Percentiles rank a stretch among this genome's conserved stretches.
Evolutionary conservation across 352 stramenopile species (phyloP).

Genomic region (Thalassiosira allenii): DNA sequence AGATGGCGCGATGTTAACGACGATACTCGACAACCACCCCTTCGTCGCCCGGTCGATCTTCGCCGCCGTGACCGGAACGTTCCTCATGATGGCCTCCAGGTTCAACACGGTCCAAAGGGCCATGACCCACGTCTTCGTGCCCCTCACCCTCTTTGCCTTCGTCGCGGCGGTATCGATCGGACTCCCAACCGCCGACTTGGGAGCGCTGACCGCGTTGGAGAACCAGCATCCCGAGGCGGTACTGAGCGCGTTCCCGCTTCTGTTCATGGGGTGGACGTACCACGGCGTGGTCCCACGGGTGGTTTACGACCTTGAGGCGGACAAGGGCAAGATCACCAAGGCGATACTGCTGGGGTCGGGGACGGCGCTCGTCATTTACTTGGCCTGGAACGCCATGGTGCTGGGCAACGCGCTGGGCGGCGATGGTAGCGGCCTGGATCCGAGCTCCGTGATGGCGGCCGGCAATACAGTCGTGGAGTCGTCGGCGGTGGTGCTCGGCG

Average conservation of each 20-base stretch:
- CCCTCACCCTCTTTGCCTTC: conserved; percentile 68
- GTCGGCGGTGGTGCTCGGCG: conserved; percentile 12
- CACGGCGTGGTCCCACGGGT: conserved; percentile 87
- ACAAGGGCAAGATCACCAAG: conserved; percentile 79
- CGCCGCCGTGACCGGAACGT: conserved; percentile 21
- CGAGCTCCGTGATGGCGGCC: conserved; percentile 2
- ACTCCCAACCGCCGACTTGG: conserved; percentile 64
- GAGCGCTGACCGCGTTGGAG: conserved; percentile 44
- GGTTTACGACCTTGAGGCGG: conserved; percentile 80
- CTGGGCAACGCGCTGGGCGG: conserved; percentile 70
- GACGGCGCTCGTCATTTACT: conserved; percentile 84
- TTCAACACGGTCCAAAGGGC: conserved; percentile 29
- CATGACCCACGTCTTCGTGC: conserved; percentile 51
- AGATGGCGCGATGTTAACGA: too few relatives aligned
- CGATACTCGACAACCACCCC: conserved; percentile 72
- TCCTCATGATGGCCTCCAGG: conserved; percentile 29
- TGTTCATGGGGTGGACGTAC: conserved; percentile 85
- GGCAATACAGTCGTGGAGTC: conserved; percentile 31
- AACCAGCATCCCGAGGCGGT: conserved; percentile 81
- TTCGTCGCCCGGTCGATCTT: conserved; percentile 43
- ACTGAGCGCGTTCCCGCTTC: conserved; percentile 78
- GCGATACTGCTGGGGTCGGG: conserved; percentile 80
- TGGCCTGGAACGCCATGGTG: conserved; percentile 86
- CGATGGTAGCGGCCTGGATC: conserved; percentile 14
- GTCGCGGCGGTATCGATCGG: conserved; percentile 47